Conservation (phyloP, 2,329 filamentous ascomycete species). For the Calonectria crousiana region DNA sequence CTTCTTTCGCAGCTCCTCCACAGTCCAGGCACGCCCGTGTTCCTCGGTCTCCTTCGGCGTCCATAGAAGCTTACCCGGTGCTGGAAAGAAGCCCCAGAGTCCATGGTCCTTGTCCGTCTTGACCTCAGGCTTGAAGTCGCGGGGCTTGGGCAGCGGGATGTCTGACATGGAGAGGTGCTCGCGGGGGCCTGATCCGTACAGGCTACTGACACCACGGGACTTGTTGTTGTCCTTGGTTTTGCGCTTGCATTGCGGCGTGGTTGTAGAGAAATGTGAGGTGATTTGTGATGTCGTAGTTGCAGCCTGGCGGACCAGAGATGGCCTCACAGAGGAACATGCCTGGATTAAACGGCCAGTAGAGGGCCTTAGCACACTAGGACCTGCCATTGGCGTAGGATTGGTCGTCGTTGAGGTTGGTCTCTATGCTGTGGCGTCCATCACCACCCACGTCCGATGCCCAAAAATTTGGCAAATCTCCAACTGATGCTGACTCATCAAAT, state of each 20-base stretch:
- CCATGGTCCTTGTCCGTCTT: slow-evolving; percentile 81
- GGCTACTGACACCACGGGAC: slow-evolving; percentile 83
- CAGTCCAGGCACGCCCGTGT: slow-evolving; percentile 86
- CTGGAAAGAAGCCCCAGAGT: slow-evolving; percentile 92
- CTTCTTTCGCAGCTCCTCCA: slow-evolving; percentile 87
- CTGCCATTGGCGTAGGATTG: slow-evolving; percentile 45
- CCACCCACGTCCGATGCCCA: slow-evolving; percentile 27
- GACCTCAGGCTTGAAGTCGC: slow-evolving; percentile 68
- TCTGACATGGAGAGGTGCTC: slow-evolving; percentile 81
- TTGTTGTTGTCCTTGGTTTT: slow-evolving; percentile 80
- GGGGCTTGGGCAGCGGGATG: slow-evolving; percentile 78
- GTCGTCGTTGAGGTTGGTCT: slow-evolving; percentile 32
- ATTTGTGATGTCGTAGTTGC: slow-evolving; percentile 29
- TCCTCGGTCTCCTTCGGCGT: slow-evolving; percentile 77
- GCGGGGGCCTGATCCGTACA: slow-evolving; percentile 81
- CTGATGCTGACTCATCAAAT: slow-evolving; percentile 16
- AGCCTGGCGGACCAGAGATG: slow-evolving; percentile 22
- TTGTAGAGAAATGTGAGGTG: slow-evolving; percentile 65
- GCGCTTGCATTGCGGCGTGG: slow-evolving; percentile 61
- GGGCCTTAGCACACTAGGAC: slow-evolving; percentile 44
- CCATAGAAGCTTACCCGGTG: slow-evolving; percentile 74
- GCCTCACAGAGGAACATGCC: slow-evolving; percentile 28
- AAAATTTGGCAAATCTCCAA: slow-evolving; percentile 36
- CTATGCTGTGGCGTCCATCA: slow-evolving; percentile 32
- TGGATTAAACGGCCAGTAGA: slow-evolving; percentile 41